Evolutionary conservation across 495 filamentous ascomycete species (phyloP), one percentile per base, ranked within the genome.

Genomic region (Tuber calosporum): DNA sequence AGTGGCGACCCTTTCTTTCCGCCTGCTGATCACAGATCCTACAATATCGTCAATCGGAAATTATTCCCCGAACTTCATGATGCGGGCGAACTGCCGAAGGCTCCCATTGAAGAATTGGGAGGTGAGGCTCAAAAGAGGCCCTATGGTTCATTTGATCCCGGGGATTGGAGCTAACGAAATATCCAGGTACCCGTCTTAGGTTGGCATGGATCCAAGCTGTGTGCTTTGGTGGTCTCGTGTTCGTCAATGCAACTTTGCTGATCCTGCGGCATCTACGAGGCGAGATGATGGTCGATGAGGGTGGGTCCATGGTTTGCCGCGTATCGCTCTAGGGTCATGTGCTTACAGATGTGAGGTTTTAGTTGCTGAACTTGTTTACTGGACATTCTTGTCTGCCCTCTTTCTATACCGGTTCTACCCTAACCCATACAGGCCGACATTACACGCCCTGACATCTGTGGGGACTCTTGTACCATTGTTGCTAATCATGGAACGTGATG

Each of bases 341-440:
- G 13, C 53, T 62, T 62, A 62, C 4, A 11, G 8, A 62, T 62
- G 26, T 15, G 53, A 34, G 53, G 26, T 4, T 34, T 34, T 66
- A 80, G 79, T 68, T 11, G 40, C 71, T 45, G 79, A 81, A 45
- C 58, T 81, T 48, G 67, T 70, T 26, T 81, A 78, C 43, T 81
- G 75, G 79, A 66, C 69, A 22, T 69, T 81, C 34, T 40, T 81
- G 34, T 43, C 75, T 22, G 38, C 53, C 36, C 43, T 81, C 19
- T 81, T 78, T 69, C 75, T 75, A 17, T 80, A 81, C 40, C 79
- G 79, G 5, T 81, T 81, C 71, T 81, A 75, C 48, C 53, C 73
- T 34, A 81, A 79, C n/a, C 70, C 79, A n/a, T 78, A 81, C 38
- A 68, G 79, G 38, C 66, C 72, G 15, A 70, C 70, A 4, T 34